Conservation (phyloP, 495 filamentous ascomycete species). For the Tirmania nivea region DNA sequence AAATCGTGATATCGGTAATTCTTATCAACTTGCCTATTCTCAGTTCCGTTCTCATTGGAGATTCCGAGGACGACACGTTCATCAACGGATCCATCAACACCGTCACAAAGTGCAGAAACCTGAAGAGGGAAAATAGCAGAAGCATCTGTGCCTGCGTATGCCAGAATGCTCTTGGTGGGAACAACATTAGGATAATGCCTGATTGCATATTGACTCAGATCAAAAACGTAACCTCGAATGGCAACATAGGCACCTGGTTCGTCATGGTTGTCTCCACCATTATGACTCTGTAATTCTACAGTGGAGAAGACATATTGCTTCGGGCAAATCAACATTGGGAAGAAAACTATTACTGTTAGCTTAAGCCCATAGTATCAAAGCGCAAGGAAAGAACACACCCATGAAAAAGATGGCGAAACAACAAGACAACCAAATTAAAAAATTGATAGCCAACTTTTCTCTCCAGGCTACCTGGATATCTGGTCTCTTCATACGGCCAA, state of each 20-base stretch:
- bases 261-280: conserved; percentile 31
- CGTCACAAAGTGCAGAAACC: conserved; percentile 76
- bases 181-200: conserved; percentile 65
- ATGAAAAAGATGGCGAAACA: conserved; percentile 57
- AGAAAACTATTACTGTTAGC: conserved; percentile 39
- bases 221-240: conserved; percentile 75
- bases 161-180: conserved; percentile 38
- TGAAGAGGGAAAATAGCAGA: conserved; percentile 82
- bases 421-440: conserved; percentile 88
- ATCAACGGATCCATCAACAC: conserved; percentile 41
- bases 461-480: conserved; percentile 89
- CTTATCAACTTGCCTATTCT: conserved; percentile 42
- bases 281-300: conserved; percentile 45
- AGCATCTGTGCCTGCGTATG: conserved; percentile 72
- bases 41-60: conserved; percentile 45
- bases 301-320: conserved; percentile 71
- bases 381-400: conserved; percentile 19
- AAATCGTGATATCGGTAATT: conserved; percentile 85
- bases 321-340: conserved; percentile 77
- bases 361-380: not conserved
- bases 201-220: conserved; percentile 51
- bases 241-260: conserved; percentile 39
- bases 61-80: conserved; percentile 62
- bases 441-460: conserved; percentile 94
- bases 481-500: conserved; percentile 76